Base-by-base conservation (phyloP, 2,329 filamentous ascomycete species). In the Tolypocladium album region DNA sequence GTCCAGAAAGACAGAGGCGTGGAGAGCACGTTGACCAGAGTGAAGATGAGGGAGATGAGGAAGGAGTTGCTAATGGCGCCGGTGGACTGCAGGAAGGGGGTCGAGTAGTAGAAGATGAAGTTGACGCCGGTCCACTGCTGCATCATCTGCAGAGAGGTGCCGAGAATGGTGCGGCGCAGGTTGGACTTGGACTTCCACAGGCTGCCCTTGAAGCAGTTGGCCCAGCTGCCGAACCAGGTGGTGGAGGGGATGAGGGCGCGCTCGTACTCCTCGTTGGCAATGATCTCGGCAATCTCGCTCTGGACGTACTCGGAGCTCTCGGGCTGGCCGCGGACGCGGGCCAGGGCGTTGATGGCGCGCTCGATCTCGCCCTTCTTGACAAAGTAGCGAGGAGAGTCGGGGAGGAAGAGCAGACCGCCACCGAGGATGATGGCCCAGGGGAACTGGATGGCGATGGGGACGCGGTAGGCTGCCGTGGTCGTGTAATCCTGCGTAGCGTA, bases 221-320 rank as follows among this genome's bases (percentile, higher is more conserved):
- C 74, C 91, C 91, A 95, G 69, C 80, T 82, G 67, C 78, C 77
- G 71, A 87, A 78, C 80, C 87, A 90, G 67, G 82, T 82, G 65
- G 78, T 79, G 65, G 80, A 74, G 64, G 88, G 88, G 61, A 89
- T 86, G 61, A 88, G 76, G 57, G 83, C 77, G 67, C 87, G 80
- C 80, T 96, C 92, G 72, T 93, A 92, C 76, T 90, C 89, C 75
- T 93, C 84, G 80, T 95, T 96, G 78, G 90, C 91, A 61, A 94
- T 82, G 65, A 96, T 90, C 78, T 96, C 91, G 52, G 88, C 83
- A 55, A 95, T 81, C 76, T 96, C 91, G 63, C 84, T 77, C 76
- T 88, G 84, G 75, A 96, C 87, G 73, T 84, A 92, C 63, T 88
- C 82, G 27, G 88, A 92, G 59, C 88, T 84, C 58, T 75, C 69